Evolutionary conservation across 495 filamentous ascomycete species (phyloP), one percentile per base, ranked within the genome.

Genomic region (Apodospora peruviana): DNA sequence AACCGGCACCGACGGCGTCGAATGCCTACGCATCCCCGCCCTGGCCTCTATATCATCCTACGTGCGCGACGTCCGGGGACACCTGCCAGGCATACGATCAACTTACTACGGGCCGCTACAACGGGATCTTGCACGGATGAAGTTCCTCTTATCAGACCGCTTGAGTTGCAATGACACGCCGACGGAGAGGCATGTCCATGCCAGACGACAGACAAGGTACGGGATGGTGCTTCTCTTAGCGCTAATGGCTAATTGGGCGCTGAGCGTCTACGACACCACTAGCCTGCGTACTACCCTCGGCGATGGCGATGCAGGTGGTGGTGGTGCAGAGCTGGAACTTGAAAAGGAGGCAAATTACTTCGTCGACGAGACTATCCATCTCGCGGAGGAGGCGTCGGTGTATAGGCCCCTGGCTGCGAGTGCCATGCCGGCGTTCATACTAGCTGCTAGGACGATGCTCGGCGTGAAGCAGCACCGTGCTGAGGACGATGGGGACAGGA

Each of bases 351-450:
- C 20, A 32, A 32, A 32, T 32, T 32, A 32, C 27, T 14, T 48
- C 3, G 25, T 50, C 17, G 48, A 51, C 5, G 48, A 51, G 34
- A 9, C 40, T 1, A 16, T 44, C 5, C 21, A 40, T 0, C 32
- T 51, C 11, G 42, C 48, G 16, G 0, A 45, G 21, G 12, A 34
- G 34, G 48, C 48, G 10, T 18, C 8, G 0, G 25, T 27, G 17
- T 51, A 51, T 16, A 40, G 48, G 0, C 48, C 48, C 12, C 35
- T 51, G 5, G 48, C 12, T 18, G 16, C 41, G 34, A 45, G 41
- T 23, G 48, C 32, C 21, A 45, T 45, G 41, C 32, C 48, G 1
- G 20, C 11, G 34, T 51, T 38, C 18, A 25, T 45, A 2, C 21
- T 51, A 12, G 42, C 41, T 5, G 48, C 48, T 0, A 40, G 22